Evolutionary conservation across 345 rosid genomes (phyloP).

Genomic region (Salix suchowensis): DNA sequence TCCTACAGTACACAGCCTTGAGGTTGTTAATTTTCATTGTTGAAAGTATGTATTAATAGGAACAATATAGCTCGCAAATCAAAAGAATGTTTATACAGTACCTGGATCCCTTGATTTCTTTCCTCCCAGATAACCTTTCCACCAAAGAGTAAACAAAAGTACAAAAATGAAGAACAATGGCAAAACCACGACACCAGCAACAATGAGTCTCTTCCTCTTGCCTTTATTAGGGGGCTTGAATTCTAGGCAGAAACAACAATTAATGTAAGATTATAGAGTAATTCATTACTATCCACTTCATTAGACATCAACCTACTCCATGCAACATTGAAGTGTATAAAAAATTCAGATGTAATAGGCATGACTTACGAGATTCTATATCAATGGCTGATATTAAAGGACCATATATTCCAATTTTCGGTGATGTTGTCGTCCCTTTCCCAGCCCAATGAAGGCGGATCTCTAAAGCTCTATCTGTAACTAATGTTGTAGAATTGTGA

Average conservation of each 20-base stretch:
- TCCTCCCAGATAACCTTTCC: conserved; percentile 16
- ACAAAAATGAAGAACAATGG: conserved; percentile 7
- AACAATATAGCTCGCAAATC: background rate
- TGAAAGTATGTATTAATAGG: background rate
- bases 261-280: background rate
- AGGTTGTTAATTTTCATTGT: background rate
- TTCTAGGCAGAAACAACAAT: background rate
- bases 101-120: background rate
- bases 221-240: background rate
- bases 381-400: conserved; percentile 23
- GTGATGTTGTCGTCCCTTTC: conserved; percentile 24
- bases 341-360: background rate
- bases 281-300: background rate
- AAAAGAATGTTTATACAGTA: background rate
- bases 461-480: conserved; percentile 15
- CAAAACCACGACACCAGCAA: conserved; percentile 15
- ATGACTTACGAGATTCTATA: conserved; percentile 20
- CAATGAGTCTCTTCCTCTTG: conserved; percentile 3
- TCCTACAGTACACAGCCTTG: background rate
- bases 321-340: background rate
- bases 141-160: conserved; percentile 18
- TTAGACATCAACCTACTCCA: background rate
- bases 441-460: conserved; percentile 19
- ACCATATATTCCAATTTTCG: conserved; percentile 15
- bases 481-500: background rate